A percentile compares a stretch with the other conserved stretches of the same genome.
Evolutionary conservation across 441 rosid species (phyloP).

Genomic region (Erodium moschatum): DNA sequence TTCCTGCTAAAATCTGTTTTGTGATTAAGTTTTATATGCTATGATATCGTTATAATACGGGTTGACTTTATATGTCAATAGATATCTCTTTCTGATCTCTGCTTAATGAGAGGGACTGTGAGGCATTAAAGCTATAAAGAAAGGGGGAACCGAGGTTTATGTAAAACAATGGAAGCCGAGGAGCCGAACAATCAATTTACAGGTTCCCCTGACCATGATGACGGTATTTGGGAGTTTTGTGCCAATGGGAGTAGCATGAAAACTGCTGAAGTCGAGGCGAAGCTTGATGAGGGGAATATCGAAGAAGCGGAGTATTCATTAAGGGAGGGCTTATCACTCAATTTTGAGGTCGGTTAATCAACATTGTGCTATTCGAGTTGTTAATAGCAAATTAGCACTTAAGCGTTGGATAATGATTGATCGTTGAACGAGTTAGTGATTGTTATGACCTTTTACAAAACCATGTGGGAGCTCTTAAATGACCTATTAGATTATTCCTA

Average conservation of each 20-base stretch:
- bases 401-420: not conserved
- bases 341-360: constrained; percentile 48
- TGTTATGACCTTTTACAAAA: not conserved
- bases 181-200: not conserved
- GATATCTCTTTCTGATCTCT: not conserved
- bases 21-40: not conserved
- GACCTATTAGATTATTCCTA: too few relatives aligned
- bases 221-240: constrained; percentile 32
- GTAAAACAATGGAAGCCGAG: constrained; percentile 3
- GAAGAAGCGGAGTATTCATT: constrained; percentile 86
- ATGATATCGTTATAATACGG: not conserved
- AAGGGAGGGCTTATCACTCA: constrained; percentile 76
- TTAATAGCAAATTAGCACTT: not conserved
- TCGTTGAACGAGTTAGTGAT: not conserved
- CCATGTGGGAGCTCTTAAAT: too few relatives aligned
- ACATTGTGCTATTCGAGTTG: not conserved
- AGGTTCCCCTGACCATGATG: not conserved
- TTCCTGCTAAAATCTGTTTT: not conserved
- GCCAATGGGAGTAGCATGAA: constrained; percentile 67
- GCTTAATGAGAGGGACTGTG: not conserved
- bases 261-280: constrained; percentile 68
- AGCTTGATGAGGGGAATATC: constrained; percentile 82
- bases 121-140: not conserved
- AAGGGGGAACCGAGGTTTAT: not conserved
- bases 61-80: not conserved